Conservation (phyloP, 2,329 filamentous ascomycete species). For the Pyrenophora graminea region DNA sequence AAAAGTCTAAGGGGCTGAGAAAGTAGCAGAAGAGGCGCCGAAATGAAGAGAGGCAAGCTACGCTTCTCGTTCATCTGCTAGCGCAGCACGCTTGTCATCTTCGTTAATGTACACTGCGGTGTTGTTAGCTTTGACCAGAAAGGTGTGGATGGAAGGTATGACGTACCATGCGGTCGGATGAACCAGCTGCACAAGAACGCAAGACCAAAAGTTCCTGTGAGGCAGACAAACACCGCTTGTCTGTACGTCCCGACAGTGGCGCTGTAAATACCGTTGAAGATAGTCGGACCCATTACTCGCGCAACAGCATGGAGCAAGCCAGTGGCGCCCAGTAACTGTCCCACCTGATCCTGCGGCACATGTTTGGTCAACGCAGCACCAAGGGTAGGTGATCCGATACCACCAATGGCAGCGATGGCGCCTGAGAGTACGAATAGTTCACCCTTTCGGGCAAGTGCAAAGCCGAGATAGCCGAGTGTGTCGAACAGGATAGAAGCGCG, state of each 20-base stretch:
- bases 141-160: too few species aligned
- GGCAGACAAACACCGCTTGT: slow-evolving; percentile 80
- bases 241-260: slow-evolving; percentile 76
- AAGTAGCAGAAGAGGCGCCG: neutral
- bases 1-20: slow-evolving; percentile 1
- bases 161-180: slow-evolving; percentile 74
- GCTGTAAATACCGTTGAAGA: slow-evolving; percentile 87
- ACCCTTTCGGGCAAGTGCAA: slow-evolving; percentile 66
- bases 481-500: slow-evolving; percentile 77
- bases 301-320: slow-evolving; percentile 84
- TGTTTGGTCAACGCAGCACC: slow-evolving; percentile 89
- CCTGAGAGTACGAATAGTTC: slow-evolving; percentile 72
- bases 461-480: slow-evolving; percentile 74
- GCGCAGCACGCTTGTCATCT: slow-evolving; percentile 8
- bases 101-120: slow-evolving; percentile 14
- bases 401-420: slow-evolving; percentile 74
- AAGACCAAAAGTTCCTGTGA: slow-evolving; percentile 68
- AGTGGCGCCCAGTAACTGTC: slow-evolving; percentile 84
- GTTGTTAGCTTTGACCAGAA: neutral
- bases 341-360: slow-evolving; percentile 78
- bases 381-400: slow-evolving; percentile 81
- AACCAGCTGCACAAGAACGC: slow-evolving; percentile 71
- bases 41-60: slow-evolving; percentile 5
- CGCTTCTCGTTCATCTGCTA: slow-evolving; percentile 3
- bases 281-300: slow-evolving; percentile 74